Conservation (phyloP, 139 green algal species). For the Gonium pectorale region DNA sequence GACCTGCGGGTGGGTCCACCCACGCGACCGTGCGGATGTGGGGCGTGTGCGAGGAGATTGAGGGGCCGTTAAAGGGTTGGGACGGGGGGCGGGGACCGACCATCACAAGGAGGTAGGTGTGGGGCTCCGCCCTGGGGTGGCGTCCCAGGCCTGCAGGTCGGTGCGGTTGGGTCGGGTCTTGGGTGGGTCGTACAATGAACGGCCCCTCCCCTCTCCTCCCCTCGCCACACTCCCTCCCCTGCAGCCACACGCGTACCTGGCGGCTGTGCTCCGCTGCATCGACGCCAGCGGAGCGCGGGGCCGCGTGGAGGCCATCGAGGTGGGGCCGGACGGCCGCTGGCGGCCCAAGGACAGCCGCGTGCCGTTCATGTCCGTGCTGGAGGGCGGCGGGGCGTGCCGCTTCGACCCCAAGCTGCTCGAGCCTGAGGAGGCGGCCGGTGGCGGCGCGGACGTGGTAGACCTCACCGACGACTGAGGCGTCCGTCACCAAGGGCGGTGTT, state of each 20-base stretch:
- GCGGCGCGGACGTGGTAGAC: slow-evolving; percentile 13
- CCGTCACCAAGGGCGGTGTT: no score
- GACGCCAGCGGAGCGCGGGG: slow-evolving; percentile 7
- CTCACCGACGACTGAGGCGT: slow-evolving; percentile 30
- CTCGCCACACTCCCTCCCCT: neutral
- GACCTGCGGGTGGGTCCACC: slow-evolving; percentile 34
- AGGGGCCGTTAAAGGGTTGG: no score
- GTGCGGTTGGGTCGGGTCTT: no score
- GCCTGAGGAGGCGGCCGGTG: neutral
- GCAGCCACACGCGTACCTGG: slow-evolving; percentile 39
- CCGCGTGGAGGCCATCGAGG: slow-evolving; percentile 32
- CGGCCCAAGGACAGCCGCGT: slow-evolving; percentile 25
- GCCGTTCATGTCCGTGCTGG: slow-evolving; percentile 4
- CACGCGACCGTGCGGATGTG: no score
- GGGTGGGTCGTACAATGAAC: no score
- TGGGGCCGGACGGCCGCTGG: slow-evolving; percentile 11
- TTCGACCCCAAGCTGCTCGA: slow-evolving; percentile 26
- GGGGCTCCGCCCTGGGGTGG: no score
- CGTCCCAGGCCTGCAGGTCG: no score
- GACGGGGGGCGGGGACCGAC: no score
- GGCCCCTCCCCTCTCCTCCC: neutral
- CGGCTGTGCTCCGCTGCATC: neutral
- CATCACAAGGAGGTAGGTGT: no score
- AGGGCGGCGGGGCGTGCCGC: neutral
- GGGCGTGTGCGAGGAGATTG: no score